Base-by-base conservation (phyloP, 257 asterid genomes). In the Gynochthodes officinalis region DNA sequence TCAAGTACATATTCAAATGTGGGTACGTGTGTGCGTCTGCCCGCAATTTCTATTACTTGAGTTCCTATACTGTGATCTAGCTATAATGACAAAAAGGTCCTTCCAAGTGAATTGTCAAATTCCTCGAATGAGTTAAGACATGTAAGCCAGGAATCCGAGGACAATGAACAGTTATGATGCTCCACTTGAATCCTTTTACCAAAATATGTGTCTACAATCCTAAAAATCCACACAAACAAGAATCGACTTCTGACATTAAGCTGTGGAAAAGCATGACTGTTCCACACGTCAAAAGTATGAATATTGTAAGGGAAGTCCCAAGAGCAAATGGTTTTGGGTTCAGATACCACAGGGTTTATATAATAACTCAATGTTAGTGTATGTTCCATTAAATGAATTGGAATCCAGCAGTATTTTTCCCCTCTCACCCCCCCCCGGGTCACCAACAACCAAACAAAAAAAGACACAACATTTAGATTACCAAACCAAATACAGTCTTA, bases 401-500 rank as follows among this genome's bases (percentile, higher is more conserved):
- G 64, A 32, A 32, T 27, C 23, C 10, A 18, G 21, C 2, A 59
- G 65, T 27, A 30, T 59, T n/a, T n/a, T n/a, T n/a, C n/a, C n/a
- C n/a, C n/a, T n/a, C n/a, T n/a, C n/a, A n/a, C n/a, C n/a, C n/a
- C n/a, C n/a, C n/a, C n/a, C n/a, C n/a, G n/a, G n/a, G n/a, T n/a
- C n/a, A n/a, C n/a, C n/a, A n/a, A n/a, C n/a, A n/a, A 40, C 35
- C 2, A 35, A 59, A 59, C n/a, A n/a, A 32, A 11, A 59, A 37
- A 59, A 28, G 35, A 18, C 14, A 16, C 5, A 16, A 2, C 49
- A 7, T 1, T 13, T 59, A 27, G 64, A 5, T 35, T 28, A 59
- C 30, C 65, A 61, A 43, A 61, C 66, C 66, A 61, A 61, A 32
- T 61, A n/a, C 28, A 30, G n/a, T 59, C 64, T 27, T 14, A 11